Evolutionary conservation across 768 basidiomycete genomes (phyloP).

Genomic region (Collybia mongolica): DNA sequence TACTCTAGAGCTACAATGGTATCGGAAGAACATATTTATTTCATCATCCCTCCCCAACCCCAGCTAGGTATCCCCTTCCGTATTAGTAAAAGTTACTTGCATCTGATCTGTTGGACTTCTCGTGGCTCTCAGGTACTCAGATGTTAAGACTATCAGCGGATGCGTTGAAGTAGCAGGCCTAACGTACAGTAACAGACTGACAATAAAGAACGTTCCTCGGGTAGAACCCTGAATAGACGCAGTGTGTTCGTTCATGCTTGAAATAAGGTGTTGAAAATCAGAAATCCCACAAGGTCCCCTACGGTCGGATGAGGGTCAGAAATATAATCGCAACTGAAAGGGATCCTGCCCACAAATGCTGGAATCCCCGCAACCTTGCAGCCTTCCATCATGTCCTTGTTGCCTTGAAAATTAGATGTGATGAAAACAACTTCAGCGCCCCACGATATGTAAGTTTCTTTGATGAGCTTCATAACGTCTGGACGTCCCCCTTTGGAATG

Average conservation of each 20-base stretch:
- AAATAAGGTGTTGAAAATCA: slow-evolving; percentile 16
- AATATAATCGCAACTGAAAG: neutral
- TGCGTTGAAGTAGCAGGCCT: no score
- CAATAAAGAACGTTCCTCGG: no score
- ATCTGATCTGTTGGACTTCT: no score
- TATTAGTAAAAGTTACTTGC: neutral
- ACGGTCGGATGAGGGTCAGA: neutral
- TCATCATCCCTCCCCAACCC: slow-evolving; percentile 17
- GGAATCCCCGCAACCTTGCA: slow-evolving; percentile 72
- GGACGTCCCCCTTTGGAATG: slow-evolving; percentile 57
- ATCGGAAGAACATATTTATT: slow-evolving; percentile 72
- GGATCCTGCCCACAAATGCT: slow-evolving; percentile 46
- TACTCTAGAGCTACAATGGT: slow-evolving; percentile 72
- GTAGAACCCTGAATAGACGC: neutral
- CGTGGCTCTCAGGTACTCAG: no score
- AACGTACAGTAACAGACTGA: no score
- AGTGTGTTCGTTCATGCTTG: neutral
- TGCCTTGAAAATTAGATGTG: slow-evolving; percentile 77
- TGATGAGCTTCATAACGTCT: slow-evolving; percentile 75
- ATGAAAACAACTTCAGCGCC: slow-evolving; percentile 82
- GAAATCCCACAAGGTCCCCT: slow-evolving; percentile 78
- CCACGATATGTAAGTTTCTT: slow-evolving; percentile 74
- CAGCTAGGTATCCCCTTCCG: neutral
- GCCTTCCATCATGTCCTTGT: slow-evolving; percentile 81
- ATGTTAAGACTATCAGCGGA: no score